Evolutionary conservation across 1,139 yeast genomes (phyloP), one percentile per base, ranked within the genome.

Genomic region (Scheffersomyces stambukii): DNA sequence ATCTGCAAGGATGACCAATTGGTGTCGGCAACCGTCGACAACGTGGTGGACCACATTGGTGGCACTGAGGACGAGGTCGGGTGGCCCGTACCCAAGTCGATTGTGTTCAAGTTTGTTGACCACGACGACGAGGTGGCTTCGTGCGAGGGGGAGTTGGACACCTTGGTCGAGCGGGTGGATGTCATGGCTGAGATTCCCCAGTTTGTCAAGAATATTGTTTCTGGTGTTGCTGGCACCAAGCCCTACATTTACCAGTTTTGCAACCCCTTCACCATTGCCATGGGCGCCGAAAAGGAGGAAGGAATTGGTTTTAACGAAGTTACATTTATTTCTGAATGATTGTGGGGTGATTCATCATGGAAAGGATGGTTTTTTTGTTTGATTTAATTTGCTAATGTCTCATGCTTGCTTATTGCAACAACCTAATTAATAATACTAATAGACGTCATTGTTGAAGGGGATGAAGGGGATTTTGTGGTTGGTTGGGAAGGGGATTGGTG

Each of bases 161-260:
- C 69, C 29, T 60, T 84, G 44, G 78, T 85, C 31, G 96, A 86
- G 62, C 77, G 97, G 51, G 89, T 91, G 33, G 98, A 91, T 59
- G 97, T 91, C 38, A 88, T 91, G 96, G 88, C 91, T 24, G 98
- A 91, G 63, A 81, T 91, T 38, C 98, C 98, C 24, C 81, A 76
- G 43, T 88, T 91, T 60, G 95, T 91, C 42, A 91, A 91, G 60
- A 83, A 81, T 47, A 84, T 91, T 37, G 97, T 86, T 24, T 78
- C 89, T 41, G 96, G 95, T 36, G 93, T 89, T 34, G 91, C 95
- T 9, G 98, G 97, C 31, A 81, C 97, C 24, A 84, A 81, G 54
- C 98, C 98, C 20, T 91, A 76, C 63, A 89, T 91, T 48, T 91
- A 89, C 60, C 98, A 91, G 63, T 91, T 75, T 61, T 75, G 81